Base-by-base conservation (phyloP, 2,329 filamentous ascomycete genomes). In the Paecilomyces niveus region DNA sequence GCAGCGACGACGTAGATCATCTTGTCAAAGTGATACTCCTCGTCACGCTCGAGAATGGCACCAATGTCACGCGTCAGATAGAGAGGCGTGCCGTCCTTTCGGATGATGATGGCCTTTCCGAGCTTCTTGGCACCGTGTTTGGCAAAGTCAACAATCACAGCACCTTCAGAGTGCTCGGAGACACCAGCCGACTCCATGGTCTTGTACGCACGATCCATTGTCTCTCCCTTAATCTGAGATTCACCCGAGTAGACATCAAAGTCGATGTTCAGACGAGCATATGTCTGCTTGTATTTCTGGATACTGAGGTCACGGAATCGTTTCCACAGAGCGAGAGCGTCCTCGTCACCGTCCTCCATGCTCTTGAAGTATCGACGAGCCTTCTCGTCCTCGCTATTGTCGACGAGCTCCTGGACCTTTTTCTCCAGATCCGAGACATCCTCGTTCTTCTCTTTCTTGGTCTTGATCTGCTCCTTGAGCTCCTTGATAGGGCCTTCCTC, bases 41-140 rank as follows among this genome's bases (percentile, higher is more conserved):
- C 79, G 58, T 81, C 78, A 69, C 87, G 83, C 72, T 89, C 85
- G 21, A 84, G 70, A 31, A 84, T 85, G 4, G 85, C 85, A 11
- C 84, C 87, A 50, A 90, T 83, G 68, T 90, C 87, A 65, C 88
- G 82, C 29, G 87, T 86, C 35, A 89, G 78, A 71, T 90, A 90
- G 1, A 86, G 80, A 10, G 84, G 84, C 1, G 85, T 88, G 35
- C 87, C 87, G 60, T 86, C 83, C 74, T 86, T 83, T 68, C 85
- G 85, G 63, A 87, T 80, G 53, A 90, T 78, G 35, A 89, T 81
- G 0, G 85, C 85, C 63, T 85, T 85, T 18, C 86, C 87, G 1
- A 89, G 80, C 54, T 87, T 88, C 70, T 86, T 89, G 2, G 81
- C 80, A 6, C 81, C 80, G 67, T 90, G 84, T 68, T 89, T 89